A percentile compares a stretch with the other conserved stretches of the same genome.
These are phyloP conservation scores for Tetracladium marchalianum DNA, from an alignment of 495 filamentous ascomycete genomes.

Conservation along the genomic window DNA sequence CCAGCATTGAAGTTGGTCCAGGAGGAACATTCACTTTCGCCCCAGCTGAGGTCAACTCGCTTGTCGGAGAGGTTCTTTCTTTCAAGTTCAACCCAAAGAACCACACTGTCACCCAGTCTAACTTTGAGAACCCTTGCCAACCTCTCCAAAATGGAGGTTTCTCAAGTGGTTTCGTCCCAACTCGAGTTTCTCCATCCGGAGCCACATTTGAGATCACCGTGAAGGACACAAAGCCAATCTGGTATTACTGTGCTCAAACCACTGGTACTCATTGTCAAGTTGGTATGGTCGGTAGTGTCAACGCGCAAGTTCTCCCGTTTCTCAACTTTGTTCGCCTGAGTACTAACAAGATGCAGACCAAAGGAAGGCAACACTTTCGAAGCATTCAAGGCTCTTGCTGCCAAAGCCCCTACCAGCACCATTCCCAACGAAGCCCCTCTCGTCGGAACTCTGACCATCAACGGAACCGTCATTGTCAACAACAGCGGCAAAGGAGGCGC, in stretches of 20 bases:
- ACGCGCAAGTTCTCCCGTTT: conserved; percentile 20
- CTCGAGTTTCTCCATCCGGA: conserved; percentile 21
- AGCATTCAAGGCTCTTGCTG: conserved; percentile 23
- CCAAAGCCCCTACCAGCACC: conserved; percentile 22
- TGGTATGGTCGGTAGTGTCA: conserved; percentile 34
- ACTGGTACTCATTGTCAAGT: conserved; percentile 29
- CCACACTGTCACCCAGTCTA: conserved; percentile 32
- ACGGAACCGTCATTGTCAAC: conserved; percentile 21
- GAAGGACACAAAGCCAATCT: conserved; percentile 38
- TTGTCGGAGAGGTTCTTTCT: conserved; percentile 26
- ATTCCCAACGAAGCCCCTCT: conserved; percentile 26
- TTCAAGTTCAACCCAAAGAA: conserved; percentile 32
- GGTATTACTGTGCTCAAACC: conserved; percentile 49
- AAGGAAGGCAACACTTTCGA: conserved; percentile 24
- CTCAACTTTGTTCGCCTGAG: too few relatives aligned
- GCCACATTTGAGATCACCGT: conserved; percentile 35
- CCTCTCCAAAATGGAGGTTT: conserved; percentile 26
- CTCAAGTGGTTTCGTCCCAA: conserved; percentile 34
- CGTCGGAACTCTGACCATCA: conserved; percentile 25
- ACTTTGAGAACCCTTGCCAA: conserved; percentile 31
- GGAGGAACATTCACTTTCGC: conserved; percentile 25
- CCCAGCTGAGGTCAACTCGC: conserved; percentile 23
- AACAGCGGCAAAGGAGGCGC: conserved; percentile 22
- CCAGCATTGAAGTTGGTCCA: conserved; percentile 11
- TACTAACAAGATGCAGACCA: conserved; percentile 4